A percentile compares a stretch with the other conserved stretches of the same genome.
Evolutionary conservation across 352 stramenopile genomes (phyloP).

Genomic region (Globisporangium abappressorium): DNA sequence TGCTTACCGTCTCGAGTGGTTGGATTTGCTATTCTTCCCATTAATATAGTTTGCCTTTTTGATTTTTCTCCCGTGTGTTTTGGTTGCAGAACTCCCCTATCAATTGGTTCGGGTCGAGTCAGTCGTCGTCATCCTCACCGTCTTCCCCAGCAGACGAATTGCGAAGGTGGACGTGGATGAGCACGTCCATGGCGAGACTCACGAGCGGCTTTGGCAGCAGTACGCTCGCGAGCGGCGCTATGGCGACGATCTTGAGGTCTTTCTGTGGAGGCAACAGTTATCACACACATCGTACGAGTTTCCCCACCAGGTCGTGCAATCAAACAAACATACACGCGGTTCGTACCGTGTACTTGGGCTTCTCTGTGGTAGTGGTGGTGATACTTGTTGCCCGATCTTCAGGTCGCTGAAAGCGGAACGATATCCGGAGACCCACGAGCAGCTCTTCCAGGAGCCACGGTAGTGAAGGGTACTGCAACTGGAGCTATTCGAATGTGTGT

Average conservation of each 20-base stretch:
- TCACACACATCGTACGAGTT: too few relatives aligned
- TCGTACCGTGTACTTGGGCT: slow-evolving; percentile 30
- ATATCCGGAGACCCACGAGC: slow-evolving; percentile 44
- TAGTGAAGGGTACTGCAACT: slow-evolving; percentile 35
- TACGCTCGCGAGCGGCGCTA: slow-evolving; percentile 36
- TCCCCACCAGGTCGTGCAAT: background rate
- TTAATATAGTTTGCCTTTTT: background rate
- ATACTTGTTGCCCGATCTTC: slow-evolving; percentile 17
- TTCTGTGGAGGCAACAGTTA: slow-evolving; percentile 16
- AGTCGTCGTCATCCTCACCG: background rate
- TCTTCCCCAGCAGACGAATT: background rate
- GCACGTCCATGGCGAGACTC: slow-evolving; percentile 32
- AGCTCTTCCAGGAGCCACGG: slow-evolving; percentile 46
- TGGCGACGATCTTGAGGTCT: slow-evolving; percentile 45
- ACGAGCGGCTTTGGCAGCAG: slow-evolving; percentile 45
- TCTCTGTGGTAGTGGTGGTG: slow-evolving; percentile 15
- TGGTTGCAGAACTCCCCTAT: background rate
- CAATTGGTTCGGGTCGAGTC: background rate
- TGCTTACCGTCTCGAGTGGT: background rate
- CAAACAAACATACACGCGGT: slow-evolving; percentile 1
- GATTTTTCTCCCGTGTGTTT: background rate
- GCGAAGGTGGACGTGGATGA: slow-evolving; percentile 22
- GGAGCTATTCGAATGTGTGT: slow-evolving; percentile 19
- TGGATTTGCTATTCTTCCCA: background rate
- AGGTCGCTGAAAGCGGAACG: slow-evolving; percentile 43